Conservation (phyloP, 2,329 filamentous ascomycete genomes). For the Fusarium nurragi region DNA sequence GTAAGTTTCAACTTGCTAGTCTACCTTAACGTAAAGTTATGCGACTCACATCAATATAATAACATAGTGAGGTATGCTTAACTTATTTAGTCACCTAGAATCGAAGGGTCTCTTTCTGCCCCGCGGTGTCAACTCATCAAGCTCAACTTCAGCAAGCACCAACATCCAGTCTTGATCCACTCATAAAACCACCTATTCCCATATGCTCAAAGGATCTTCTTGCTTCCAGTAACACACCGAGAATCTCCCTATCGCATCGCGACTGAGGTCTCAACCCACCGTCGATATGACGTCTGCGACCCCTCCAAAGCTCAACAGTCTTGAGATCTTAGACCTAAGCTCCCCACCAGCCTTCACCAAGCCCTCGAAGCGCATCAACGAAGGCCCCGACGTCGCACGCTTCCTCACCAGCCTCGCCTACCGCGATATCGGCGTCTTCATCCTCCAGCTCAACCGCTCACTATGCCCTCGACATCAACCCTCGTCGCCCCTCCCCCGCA, state of each 20-base stretch:
- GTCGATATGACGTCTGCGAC: slow-evolving; percentile 38
- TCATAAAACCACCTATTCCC: not conserved
- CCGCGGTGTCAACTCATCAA: not conserved
- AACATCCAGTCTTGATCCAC: not conserved
- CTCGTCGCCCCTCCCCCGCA: slow-evolving; percentile 45
- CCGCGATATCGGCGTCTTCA: slow-evolving; percentile 84
- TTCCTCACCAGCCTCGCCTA: slow-evolving; percentile 88
- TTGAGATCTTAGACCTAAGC: slow-evolving; percentile 60
- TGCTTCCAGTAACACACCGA: not conserved
- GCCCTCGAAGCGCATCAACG: slow-evolving; percentile 85
- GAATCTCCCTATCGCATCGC: not conserved
- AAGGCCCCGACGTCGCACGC: slow-evolving; percentile 79
- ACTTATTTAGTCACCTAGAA: not conserved
- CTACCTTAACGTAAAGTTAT: too few relatives aligned
- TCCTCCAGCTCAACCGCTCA: slow-evolving; percentile 88
- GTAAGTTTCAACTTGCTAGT: too few relatives aligned
- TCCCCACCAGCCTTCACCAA: slow-evolving; percentile 65
- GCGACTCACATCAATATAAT: too few relatives aligned
- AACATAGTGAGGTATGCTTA: not conserved
- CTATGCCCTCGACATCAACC: slow-evolving; percentile 76
- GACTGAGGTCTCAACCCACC: not conserved
- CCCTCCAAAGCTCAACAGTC: slow-evolving; percentile 43
- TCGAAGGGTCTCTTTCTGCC: not conserved
- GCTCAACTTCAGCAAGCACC: slow-evolving; percentile 10
- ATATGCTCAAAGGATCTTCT: too few relatives aligned